Evolutionary conservation across 371 early-diverging fungal species (phyloP).

Genomic region (Funneliformis caledonium): DNA sequence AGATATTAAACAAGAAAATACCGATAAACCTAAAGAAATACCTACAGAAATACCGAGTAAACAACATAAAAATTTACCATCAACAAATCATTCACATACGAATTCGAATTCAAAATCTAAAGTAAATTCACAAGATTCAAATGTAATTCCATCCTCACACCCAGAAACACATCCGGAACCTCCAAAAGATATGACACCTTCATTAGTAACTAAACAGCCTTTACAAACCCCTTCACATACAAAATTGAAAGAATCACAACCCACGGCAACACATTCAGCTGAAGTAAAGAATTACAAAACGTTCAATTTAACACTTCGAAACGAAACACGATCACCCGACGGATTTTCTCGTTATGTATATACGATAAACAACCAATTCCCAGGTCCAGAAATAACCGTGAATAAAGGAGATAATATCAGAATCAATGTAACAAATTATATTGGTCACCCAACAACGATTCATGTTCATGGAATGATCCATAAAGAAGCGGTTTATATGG

Average conservation of each 20-base stretch:
- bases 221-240: neutral
- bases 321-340: slow-evolving; percentile 14
- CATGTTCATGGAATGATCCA: slow-evolving; percentile 6
- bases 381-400: slow-evolving; percentile 6
- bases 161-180: neutral
- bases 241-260: neutral
- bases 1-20: neutral
- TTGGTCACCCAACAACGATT: neutral
- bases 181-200: neutral
- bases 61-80: neutral
- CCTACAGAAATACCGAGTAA: too few species aligned
- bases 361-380: neutral
- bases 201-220: too few species aligned
- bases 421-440: slow-evolving; percentile 11
- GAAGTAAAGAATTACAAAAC: neutral
- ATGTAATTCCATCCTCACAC: too few species aligned
- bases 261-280: neutral
- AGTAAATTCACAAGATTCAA: too few species aligned
- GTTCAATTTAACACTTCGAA: neutral
- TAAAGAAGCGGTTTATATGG: neutral
- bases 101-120: too few species aligned
- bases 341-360: neutral
- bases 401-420: slow-evolving; percentile 17
- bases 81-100: neutral
- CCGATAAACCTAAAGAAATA: neutral